Percentiles rank a stretch among this genome's conserved stretches.
Conservation (phyloP, 2,329 filamentous ascomycete genomes). For the Botrytis paeoniae region DNA sequence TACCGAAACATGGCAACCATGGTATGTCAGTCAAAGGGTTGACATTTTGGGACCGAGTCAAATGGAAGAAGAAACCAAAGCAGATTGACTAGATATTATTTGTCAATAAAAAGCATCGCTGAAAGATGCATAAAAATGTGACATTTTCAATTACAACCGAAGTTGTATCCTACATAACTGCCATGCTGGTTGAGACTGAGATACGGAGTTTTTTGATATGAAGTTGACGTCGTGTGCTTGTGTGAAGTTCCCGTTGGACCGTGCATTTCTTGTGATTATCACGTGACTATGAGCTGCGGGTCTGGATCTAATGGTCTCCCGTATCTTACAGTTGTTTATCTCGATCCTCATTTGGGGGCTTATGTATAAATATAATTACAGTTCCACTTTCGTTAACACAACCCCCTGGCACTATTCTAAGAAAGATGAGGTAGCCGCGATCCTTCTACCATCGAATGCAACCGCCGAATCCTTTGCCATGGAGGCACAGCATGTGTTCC, state of each 20-base stretch:
- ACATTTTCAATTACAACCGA: too few relatives aligned
- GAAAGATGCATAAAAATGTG: not conserved
- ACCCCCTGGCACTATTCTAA: slow-evolving; percentile 16
- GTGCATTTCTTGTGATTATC: not conserved
- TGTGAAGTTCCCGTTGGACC: not conserved
- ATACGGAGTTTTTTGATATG: too few relatives aligned
- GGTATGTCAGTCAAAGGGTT: not conserved
- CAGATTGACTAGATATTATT: not conserved
- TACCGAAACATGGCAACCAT: not conserved
- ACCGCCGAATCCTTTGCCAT: slow-evolving; percentile 12
- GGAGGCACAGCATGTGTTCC: not conserved
- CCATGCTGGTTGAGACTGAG: not conserved
- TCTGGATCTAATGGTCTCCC: not conserved
- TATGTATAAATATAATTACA: slow-evolving; percentile 1
- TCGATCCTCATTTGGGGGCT: slow-evolving; percentile 8
- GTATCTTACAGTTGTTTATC: not conserved
- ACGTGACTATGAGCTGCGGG: not conserved
- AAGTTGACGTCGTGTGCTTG: not conserved
- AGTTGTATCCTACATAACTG: not conserved
- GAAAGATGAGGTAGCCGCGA: slow-evolving; percentile 4
- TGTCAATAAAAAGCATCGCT: too few relatives aligned
- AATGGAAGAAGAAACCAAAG: slow-evolving; percentile 6
- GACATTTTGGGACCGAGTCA: slow-evolving; percentile 13
- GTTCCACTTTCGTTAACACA: not conserved
- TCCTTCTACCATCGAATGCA: slow-evolving; percentile 11